These are phyloP conservation scores for Chamaenerion angustifolium DNA, from an alignment of 345 rosid species.

Conservation along the genomic window DNA sequence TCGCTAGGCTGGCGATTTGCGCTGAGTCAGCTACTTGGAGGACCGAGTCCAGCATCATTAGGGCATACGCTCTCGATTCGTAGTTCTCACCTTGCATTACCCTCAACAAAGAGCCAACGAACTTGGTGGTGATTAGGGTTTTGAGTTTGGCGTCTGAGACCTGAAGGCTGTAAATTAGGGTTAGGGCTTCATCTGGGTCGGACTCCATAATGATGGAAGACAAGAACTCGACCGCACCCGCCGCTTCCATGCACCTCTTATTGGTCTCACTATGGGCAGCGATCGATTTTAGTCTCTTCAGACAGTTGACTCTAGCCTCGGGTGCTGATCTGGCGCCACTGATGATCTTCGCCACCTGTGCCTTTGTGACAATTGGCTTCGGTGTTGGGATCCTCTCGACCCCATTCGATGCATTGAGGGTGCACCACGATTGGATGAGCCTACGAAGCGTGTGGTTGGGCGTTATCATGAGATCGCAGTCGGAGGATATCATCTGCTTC, in stretches of 20 bases:
- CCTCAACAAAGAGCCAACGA: conserved; percentile 34
- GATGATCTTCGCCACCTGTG: conserved; percentile 49
- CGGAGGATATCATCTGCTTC: conserved; percentile 35
- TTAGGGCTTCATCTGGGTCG: conserved; percentile 44
- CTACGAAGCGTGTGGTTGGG: conserved; percentile 87
- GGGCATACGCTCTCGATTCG: conserved; percentile 43
- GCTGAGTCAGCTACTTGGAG: conserved; percentile 46
- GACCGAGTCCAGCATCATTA: conserved; percentile 26
- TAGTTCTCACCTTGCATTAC: conserved; percentile 32
- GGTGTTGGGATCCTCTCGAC: conserved; percentile 86
- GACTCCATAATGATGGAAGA: conserved; percentile 22
- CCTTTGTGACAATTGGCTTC: conserved; percentile 43
- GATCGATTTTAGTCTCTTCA: conserved; percentile 35
- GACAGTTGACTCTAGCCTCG: conserved; percentile 28
- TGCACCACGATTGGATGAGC: conserved; percentile 88
- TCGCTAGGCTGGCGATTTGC: conserved; percentile 23
- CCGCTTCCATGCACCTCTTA: conserved; percentile 55
- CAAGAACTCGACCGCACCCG: conserved; percentile 59
- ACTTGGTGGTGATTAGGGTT: conserved; percentile 28
- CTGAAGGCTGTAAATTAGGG: conserved; percentile 44
- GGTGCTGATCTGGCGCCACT: conserved; percentile 26
- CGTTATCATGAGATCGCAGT: conserved; percentile 33
- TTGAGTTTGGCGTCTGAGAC: conserved; percentile 48
- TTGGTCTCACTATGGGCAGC: conserved; percentile 41
- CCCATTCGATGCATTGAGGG: conserved; percentile 62